Conservation (phyloP, 139 green algal genomes). For the Nannochloris sp. region DNA sequence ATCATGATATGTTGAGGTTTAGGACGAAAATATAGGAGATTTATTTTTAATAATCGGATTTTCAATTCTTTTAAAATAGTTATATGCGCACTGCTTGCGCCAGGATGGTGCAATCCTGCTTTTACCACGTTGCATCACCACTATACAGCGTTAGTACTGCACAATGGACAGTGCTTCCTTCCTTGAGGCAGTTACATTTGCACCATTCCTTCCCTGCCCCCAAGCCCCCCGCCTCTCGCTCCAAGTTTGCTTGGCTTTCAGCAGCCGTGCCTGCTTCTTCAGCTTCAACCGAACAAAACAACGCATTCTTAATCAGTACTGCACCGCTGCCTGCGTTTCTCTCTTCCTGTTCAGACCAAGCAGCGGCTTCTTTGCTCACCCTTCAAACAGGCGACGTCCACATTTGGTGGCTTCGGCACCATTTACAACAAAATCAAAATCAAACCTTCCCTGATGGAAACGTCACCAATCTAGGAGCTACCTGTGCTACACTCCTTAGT, state of each 20-base stretch:
- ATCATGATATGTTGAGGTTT: background rate
- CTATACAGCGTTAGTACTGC: background rate
- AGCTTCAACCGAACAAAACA: too few relatives aligned
- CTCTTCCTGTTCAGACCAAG: too few relatives aligned
- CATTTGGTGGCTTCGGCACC: constrained; percentile 35
- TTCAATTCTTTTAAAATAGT: background rate
- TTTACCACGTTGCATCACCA: background rate
- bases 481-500: constrained; percentile 25
- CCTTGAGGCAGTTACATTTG: background rate
- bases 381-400: constrained; percentile 28
- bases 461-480: background rate
- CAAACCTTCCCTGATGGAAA: background rate
- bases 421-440: too few relatives aligned
- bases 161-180: background rate
- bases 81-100: background rate
- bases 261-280: too few relatives aligned
- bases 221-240: too few relatives aligned
- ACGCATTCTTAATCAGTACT: too few relatives aligned
- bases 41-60: background rate
- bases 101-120: background rate
- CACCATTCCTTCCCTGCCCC: too few relatives aligned
- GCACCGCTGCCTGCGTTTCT: too few relatives aligned
- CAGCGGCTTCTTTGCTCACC: background rate
- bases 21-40: background rate
- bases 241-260: background rate